Conservation (phyloP, 2,329 filamentous ascomycete species). For the Talaromyces sp. region DNA sequence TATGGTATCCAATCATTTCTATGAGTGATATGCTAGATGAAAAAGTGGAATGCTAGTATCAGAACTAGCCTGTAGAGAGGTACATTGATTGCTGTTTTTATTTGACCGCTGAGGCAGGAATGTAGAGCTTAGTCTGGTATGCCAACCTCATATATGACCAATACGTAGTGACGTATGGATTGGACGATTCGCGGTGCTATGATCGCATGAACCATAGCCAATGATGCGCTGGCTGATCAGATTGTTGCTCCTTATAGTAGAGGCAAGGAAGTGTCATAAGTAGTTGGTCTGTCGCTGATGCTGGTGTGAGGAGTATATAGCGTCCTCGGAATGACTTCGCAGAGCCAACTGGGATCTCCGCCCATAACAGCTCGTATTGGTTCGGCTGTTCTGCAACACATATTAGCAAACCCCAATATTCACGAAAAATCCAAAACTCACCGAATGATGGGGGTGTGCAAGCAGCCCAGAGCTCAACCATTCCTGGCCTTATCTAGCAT, state of each 20-base stretch:
- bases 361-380: no score
- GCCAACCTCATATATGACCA: neutral
- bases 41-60: neutral
- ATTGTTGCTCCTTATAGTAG: neutral
- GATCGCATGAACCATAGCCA: neutral
- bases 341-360: neutral
- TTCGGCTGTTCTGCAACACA: no score
- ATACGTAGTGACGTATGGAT: neutral
- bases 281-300: neutral
- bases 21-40: neutral
- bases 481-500: neutral
- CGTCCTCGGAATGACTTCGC: neutral
- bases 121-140: neutral
- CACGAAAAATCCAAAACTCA: neutral
- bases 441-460: neutral
- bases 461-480: neutral
- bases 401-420: neutral
- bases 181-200: neutral
- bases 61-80: neutral
- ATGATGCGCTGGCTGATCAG: neutral
- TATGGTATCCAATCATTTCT: neutral
- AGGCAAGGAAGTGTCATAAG: neutral
- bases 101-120: constrained; percentile 4
- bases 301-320: neutral
- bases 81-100: neutral